Percentiles rank a stretch among this genome's conserved stretches.
phyloP scores from a whole-genome alignment of 331 rosid genomes.

The Erythrophleum ivorense region DNA sequence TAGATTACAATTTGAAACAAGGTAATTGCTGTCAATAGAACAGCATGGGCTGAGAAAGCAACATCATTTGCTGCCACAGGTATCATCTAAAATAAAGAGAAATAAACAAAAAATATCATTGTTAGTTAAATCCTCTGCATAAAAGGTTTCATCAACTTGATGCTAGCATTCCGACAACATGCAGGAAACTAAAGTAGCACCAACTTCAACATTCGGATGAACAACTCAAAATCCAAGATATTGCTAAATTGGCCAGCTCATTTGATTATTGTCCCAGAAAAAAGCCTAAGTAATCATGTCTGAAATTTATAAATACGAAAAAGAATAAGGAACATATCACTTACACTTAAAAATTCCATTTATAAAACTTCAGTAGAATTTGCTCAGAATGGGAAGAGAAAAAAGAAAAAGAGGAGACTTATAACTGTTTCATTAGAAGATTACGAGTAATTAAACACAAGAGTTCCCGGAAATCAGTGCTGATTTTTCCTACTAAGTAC shows the following conservation, averaged over 20 bases:
- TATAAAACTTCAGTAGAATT: not conserved
- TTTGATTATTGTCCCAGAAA: not conserved
- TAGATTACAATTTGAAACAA: conserved; percentile 77
- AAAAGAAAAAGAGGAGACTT: not conserved
- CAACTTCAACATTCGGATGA: not conserved
- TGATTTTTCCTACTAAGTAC: not conserved
- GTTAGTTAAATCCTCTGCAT: not conserved
- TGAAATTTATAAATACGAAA: not conserved
- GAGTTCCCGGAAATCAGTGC: not conserved
- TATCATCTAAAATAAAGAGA: conserved; percentile 70
- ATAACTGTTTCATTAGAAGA: not conserved
- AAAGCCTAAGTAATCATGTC: not conserved
- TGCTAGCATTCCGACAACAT: not conserved
- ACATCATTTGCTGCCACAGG: conserved; percentile 97
- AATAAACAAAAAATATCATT: not conserved
- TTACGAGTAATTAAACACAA: not conserved
- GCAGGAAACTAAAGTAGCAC: not conserved
- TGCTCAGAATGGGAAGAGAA: not conserved
- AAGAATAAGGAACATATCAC: not conserved
- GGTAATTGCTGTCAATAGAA: conserved; percentile 68
- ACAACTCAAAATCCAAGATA: not conserved
- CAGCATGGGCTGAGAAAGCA: conserved; percentile 91
- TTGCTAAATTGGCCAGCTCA: not conserved
- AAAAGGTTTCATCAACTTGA: not conserved
- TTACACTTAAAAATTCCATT: not conserved